Evolutionary conservation across 2,329 filamentous ascomycete genomes (phyloP).

Genomic region (Ilyonectria mors-panacis): DNA sequence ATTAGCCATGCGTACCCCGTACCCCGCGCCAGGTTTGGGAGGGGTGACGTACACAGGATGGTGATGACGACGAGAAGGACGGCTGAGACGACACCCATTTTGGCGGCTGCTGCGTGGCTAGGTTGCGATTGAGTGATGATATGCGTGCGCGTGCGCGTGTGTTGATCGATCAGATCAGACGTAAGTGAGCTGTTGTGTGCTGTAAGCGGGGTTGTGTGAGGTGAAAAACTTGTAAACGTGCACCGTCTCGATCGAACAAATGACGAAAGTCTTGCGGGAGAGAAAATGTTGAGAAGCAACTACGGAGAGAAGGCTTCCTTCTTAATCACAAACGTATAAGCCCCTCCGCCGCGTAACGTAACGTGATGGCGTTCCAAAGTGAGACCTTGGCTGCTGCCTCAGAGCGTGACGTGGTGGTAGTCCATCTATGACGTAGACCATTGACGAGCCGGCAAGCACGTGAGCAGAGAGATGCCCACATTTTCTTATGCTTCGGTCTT

Average conservation of each 20-base stretch:
- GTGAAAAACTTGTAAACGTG: conserved; percentile 3
- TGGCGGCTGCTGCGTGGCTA: conserved; percentile 43
- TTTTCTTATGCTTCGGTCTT: background rate
- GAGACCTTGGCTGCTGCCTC: conserved; percentile 4
- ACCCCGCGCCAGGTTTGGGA: conserved; percentile 14
- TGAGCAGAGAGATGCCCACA: conserved; percentile 5
- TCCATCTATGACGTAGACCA: conserved; percentile 37
- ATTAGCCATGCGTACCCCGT: conserved; percentile 37
- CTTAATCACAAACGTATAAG: conserved; percentile 17
- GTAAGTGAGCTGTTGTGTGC: conserved; percentile 20
- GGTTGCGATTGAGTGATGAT: conserved; percentile 6
- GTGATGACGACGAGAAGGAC: conserved; percentile 67
- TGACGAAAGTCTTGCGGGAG: conserved; percentile 9
- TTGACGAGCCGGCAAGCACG: conserved; percentile 20
- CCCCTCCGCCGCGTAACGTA: conserved; percentile 33
- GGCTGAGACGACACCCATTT: conserved; percentile 65
- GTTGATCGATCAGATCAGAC: conserved; percentile 26
- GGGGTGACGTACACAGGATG: conserved; percentile 62
- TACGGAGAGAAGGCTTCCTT: background rate
- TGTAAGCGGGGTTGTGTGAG: conserved; percentile 19
- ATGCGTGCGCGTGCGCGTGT: conserved; percentile 21
- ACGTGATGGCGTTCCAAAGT: conserved; percentile 31
- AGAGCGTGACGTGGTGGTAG: conserved; percentile 35
- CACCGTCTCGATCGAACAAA: conserved; percentile 13
- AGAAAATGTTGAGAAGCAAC: background rate